Evolutionary conservation across 495 filamentous ascomycete genomes (phyloP), one percentile per base, ranked within the genome.

Genomic region (Aspergillus kassunensis): DNA sequence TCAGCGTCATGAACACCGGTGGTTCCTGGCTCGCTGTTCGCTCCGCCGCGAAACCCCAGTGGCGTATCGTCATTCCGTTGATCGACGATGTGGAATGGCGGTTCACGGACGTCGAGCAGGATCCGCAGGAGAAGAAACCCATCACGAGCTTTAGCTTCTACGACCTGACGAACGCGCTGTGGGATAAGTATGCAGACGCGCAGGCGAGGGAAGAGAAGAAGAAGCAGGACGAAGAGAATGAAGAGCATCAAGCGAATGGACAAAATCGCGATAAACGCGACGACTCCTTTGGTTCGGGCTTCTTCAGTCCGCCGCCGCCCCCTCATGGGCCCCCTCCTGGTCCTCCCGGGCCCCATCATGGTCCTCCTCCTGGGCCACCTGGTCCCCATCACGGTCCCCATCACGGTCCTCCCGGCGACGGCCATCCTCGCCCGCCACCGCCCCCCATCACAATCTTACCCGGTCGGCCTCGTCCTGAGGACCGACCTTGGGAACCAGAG

Each of bases 1-100:
- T 77, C 54, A 74, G 69, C 24, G 73, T 77, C 45, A 72, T 79
- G 59, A 79, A 79, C 54, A 75, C 76, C 0, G 76, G 76, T n/a
- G 72, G 74, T 1, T 66, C 72, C 1, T 67, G 70, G 63, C 61
- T 79, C 1, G 65, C 68, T 6, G 64, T 76, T 11, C 70, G 71
- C 3, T 76, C 72, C 7, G 71, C 74, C 6, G 68, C 65, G 1
- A 54, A 59, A 7, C 69, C 71, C 0, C 62, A 64, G n/a, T 71
- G 58, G 53, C 65, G 76, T 15, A 64, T 79, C 2, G 70, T 78
- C 11, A 58, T 78, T 23, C 75, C 76, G 4, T 64, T 79, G 11
- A 66, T 76, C 35, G 67, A 68, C 49, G 67, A 70, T 12, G 66
- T 74, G 7, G 71, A 71, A 21, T 76, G 73, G 62, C 71, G 68